These are phyloP conservation scores for Trypanosoma avium DNA, from an alignment of 208 protist genomes.

Conservation along the genomic window DNA sequence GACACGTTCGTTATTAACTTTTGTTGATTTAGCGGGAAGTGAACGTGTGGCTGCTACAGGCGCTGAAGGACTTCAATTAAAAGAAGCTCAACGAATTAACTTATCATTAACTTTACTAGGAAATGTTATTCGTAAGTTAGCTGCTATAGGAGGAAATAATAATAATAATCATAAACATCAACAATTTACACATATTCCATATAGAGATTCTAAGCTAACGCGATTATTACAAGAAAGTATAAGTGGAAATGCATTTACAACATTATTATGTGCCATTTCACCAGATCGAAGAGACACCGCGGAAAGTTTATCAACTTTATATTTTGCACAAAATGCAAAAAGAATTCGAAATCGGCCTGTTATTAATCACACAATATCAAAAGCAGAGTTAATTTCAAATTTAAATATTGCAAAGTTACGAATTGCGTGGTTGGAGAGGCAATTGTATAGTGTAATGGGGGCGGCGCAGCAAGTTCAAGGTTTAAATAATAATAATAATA, in stretches of 20 bases:
- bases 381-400: conserved; percentile 15
- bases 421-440: conserved; percentile 50
- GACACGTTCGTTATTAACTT: conserved; percentile 52
- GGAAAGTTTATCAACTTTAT: conserved; percentile 83
- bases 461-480: background rate
- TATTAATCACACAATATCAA: conserved; percentile 32
- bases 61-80: conserved; percentile 60
- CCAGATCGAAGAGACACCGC: conserved; percentile 45
- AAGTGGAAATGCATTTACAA: conserved; percentile 65
- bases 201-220: conserved; percentile 92
- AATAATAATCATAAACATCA: conserved; percentile 3
- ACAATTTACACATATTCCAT: conserved; percentile 63
- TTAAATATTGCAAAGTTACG: conserved; percentile 35
- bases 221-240: conserved; percentile 84
- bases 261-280: conserved; percentile 81
- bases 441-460: conserved; percentile 24
- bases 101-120: conserved; percentile 87
- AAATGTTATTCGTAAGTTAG: conserved; percentile 85
- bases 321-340: conserved; percentile 77
- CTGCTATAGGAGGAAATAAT: conserved; percentile 4
- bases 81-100: conserved; percentile 93
- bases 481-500: no score
- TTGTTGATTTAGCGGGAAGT: conserved; percentile 94
- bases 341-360: conserved; percentile 39
- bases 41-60: conserved; percentile 82